Conservation (phyloP, 495 filamentous ascomycete species). For the Aspergillus leporis region DNA sequence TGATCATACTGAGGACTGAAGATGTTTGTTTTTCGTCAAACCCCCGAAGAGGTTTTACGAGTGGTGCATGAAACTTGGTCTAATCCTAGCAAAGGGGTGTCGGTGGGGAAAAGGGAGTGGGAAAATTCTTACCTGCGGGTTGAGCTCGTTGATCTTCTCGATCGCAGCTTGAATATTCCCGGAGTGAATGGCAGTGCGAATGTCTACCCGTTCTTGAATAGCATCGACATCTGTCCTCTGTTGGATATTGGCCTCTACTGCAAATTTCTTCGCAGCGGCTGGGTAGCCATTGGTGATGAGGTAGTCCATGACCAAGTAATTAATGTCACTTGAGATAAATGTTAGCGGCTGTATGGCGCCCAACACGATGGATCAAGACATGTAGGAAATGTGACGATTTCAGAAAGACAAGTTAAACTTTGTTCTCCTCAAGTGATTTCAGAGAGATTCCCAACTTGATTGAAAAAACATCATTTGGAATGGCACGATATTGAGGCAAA, state of each 20-base stretch:
- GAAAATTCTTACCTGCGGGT: constrained; percentile 74
- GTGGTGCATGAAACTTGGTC: constrained; percentile 99
- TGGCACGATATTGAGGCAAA: constrained; percentile 8
- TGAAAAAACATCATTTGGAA: constrained; percentile 72
- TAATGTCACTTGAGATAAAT: constrained; percentile 74
- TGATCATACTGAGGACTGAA: constrained; percentile 96
- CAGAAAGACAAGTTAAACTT: constrained; percentile 71
- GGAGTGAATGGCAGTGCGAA: constrained; percentile 75
- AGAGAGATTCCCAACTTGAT: constrained; percentile 99
- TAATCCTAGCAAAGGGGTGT: constrained; percentile 77
- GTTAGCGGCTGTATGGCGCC: constrained; percentile 30
- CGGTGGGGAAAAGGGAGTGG: constrained; percentile 11
- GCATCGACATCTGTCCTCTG: constrained; percentile 66
- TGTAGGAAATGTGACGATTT: constrained; percentile 25
- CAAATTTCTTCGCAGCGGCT: constrained; percentile 90
- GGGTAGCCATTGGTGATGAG: constrained; percentile 94
- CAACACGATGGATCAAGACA: constrained; percentile 12
- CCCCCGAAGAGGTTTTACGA: constrained; percentile 75
- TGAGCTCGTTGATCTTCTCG: constrained; percentile 82
- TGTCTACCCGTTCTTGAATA: constrained; percentile 76
- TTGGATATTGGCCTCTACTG: constrained; percentile 85
- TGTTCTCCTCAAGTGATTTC: constrained; percentile 86
- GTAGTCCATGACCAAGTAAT: constrained; percentile 94
- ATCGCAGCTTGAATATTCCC: constrained; percentile 86
- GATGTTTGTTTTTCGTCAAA: constrained; percentile 94